phyloP scores from a whole-genome alignment of 352 stramenopile genomes.

The Pythium myriotylum region DNA sequence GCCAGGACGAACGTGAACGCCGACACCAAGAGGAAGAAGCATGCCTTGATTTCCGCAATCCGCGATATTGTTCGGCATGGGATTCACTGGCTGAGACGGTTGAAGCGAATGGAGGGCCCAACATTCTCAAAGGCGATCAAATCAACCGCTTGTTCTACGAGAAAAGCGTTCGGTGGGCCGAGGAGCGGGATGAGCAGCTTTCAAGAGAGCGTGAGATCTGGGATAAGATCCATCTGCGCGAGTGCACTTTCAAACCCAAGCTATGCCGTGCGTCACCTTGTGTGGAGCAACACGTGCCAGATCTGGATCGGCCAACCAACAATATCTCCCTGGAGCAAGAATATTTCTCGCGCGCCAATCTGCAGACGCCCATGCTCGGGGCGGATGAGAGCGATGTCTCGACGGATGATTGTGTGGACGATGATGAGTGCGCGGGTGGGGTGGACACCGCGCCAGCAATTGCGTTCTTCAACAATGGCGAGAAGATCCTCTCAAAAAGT shows the following conservation, averaged over 20 bases:
- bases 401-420: constrained; percentile 20
- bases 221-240: constrained; percentile 41
- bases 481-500: constrained; percentile 2
- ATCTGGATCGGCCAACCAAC: neutral
- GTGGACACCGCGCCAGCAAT: neutral
- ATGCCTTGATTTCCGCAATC: constrained; percentile 67
- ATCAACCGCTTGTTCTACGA: constrained; percentile 52
- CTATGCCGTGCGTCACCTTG: neutral
- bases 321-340: neutral
- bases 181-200: constrained; percentile 39
- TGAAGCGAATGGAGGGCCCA: neutral
- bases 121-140: neutral
- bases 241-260: constrained; percentile 64
- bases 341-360: constrained; percentile 18
- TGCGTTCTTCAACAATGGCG: constrained; percentile 20
- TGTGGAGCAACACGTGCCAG: neutral
- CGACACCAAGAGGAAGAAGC: constrained; percentile 37
- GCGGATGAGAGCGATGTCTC: constrained; percentile 14
- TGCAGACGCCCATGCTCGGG: constrained; percentile 26
- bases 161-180: constrained; percentile 46
- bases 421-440: neutral
- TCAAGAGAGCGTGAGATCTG: constrained; percentile 38
- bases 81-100: constrained; percentile 13
- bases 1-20: constrained; percentile 34
- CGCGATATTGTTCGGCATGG: constrained; percentile 48